Evolutionary conservation across 495 filamentous ascomycete species (phyloP), one percentile per base, ranked within the genome.

Genomic region (Aspergillus sclerotiicarbonarius): DNA sequence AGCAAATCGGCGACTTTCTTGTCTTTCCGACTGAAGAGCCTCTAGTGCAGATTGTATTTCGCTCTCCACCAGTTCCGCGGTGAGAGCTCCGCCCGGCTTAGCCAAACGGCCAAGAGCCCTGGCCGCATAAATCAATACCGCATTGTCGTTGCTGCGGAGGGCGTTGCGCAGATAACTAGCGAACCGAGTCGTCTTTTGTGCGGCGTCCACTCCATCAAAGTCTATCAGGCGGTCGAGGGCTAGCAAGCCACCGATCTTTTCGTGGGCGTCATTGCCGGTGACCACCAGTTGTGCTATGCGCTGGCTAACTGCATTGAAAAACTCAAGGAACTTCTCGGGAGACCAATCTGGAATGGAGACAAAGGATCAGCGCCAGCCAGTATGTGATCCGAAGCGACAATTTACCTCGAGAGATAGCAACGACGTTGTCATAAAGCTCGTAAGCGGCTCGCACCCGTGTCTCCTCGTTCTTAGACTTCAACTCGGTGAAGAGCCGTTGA

Each of bases 41-140:
- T 99, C 94, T 41, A 98, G 75, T 0, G 94, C 92, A 8, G 90
- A 89, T 67, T 96, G 92, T 43, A 98, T 90, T 69, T 99, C 95
- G 57, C 91, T 90, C 63, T 99, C 94, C 41, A 99, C 95, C 43
- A 99, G 77, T 73, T 98, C 95, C 2, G 94, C 94, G 37, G 95
- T 96, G 52, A 99, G 79, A 37, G 94, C 92, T 45, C 94, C 94
- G 45, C 94, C 95, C 3, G 94, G 95, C 59, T 87, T 86, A 58
- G 93, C 95, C 48, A 99, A 82, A 62, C 88, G 88, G 32, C 94
- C 95, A 20, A 99, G 78, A 10, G 91, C 92, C 62, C 87, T 83
- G 45, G 94, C 91, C 13, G 94, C 95, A 37, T 87, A 83, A 29
- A 94, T 81, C 84, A 99, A 90, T 13, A 93, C 90, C 31, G 81